Percentiles rank a stretch among this genome's conserved stretches.
These are phyloP conservation scores for Plasmodium sp. DNA, from an alignment of 169 alveolate genomes.

Conservation along the genomic window DNA sequence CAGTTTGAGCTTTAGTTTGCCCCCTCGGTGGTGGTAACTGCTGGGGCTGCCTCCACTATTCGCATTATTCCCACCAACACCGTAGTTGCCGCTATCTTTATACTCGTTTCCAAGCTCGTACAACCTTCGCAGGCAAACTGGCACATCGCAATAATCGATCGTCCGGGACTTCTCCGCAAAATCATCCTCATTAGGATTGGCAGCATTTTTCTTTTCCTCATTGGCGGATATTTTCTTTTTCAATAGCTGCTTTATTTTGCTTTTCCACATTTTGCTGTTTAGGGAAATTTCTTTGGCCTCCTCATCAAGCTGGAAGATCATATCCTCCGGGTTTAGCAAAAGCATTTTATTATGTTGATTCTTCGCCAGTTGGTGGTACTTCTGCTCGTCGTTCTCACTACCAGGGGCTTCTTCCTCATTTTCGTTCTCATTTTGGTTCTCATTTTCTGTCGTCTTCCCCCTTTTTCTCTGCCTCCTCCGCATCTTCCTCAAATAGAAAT, in stretches of 20 bases:
- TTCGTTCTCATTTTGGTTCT: neutral
- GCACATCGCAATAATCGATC: slow-evolving; percentile 7
- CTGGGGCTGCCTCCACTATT: neutral
- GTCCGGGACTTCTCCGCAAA: neutral
- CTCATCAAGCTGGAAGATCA: slow-evolving; percentile 10
- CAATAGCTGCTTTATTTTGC: slow-evolving; percentile 38
- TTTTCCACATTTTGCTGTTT: slow-evolving; percentile 50
- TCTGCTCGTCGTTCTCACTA: neutral
- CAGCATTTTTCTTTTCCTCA: neutral
- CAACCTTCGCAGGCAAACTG: slow-evolving; percentile 17
- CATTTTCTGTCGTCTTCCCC: neutral
- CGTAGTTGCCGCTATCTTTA: neutral
- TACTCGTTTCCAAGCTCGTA: slow-evolving; percentile 14
- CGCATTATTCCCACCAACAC: neutral
- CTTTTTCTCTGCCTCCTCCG: neutral
- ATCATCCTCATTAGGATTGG: neutral
- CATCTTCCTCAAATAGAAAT: slow-evolving; percentile 55
- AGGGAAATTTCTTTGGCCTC: slow-evolving; percentile 18
- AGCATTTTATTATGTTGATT: slow-evolving; percentile 20
- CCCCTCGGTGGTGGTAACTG: neutral
- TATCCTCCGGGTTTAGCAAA: slow-evolving; percentile 5
- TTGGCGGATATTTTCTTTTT: neutral
- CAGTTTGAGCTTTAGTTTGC: slow-evolving; percentile 5
- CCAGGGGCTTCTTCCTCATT: neutral
- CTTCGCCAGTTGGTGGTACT: neutral